Percentiles rank a stretch among this genome's conserved stretches.
Evolutionary conservation across 371 early-diverging fungal species (phyloP).

Genomic region (Batkoa obscura): DNA sequence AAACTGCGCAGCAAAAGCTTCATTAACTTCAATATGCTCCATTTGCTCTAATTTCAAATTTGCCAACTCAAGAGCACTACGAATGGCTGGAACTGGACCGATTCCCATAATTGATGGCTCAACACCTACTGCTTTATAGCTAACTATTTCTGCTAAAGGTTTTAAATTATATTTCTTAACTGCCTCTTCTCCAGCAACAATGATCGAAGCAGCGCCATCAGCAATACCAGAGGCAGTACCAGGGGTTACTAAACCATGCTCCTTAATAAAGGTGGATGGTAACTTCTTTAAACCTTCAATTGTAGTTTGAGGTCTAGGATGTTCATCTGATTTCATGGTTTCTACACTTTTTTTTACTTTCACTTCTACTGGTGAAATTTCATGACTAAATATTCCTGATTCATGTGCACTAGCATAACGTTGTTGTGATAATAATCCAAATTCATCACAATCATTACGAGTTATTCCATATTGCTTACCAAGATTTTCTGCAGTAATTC

Average conservation of each 20-base stretch:
- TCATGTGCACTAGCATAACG: constrained; percentile 37
- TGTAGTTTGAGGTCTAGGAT: constrained; percentile 69
- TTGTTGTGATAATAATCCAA: constrained; percentile 64
- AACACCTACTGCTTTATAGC: constrained; percentile 69
- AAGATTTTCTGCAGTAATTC: constrained; percentile 89
- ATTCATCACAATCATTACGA: constrained; percentile 71
- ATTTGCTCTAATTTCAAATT: constrained; percentile 65
- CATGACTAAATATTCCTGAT: constrained; percentile 55
- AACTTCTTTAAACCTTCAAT: constrained; percentile 61
- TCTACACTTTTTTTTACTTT: constrained; percentile 50
- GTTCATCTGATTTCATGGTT: constrained; percentile 62
- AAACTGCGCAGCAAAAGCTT: constrained; percentile 93
- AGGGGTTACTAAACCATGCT: constrained; percentile 75
- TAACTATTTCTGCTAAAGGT: constrained; percentile 75
- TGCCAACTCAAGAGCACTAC: constrained; percentile 65
- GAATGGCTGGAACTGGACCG: constrained; percentile 88
- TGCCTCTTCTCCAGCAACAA: constrained; percentile 75
- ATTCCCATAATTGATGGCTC: constrained; percentile 76
- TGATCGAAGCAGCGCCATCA: constrained; percentile 86
- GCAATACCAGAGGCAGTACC: constrained; percentile 91
- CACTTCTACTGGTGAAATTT: constrained; percentile 75
- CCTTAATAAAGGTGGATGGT: constrained; percentile 73
- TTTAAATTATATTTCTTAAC: constrained; percentile 57
- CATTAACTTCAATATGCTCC: constrained; percentile 88
- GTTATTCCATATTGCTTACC: constrained; percentile 66